Evolutionary conservation across 495 filamentous ascomycete genomes (phyloP), one percentile per base, ranked within the genome.

Genomic region (Xylaria curta): DNA sequence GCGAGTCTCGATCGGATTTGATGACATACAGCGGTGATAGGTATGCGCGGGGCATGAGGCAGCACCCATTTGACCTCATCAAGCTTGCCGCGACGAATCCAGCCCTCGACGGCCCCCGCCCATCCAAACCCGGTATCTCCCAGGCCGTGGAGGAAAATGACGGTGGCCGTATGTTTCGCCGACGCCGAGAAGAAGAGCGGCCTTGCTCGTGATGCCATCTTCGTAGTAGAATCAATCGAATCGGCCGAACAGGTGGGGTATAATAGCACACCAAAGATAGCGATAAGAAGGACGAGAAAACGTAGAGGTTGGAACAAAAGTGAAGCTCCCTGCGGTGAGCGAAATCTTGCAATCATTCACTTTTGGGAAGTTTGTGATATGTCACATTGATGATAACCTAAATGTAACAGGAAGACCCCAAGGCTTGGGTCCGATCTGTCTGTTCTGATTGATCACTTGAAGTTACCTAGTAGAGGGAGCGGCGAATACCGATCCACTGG

Each of bases 21-120:
- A 38, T 33, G 3, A 83, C 89, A 76, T 91, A 94, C 93, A 74
- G 91, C 84, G 47, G 94, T 95, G 78, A 99, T 93, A 33, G 95
- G 94, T 63, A 98, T 97, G 21, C 76, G 81, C 6, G 95, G 94
- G n/a, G 96, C 96, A 83, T 97, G 94, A 8, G 96, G 96, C 80
- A 99, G 91, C 74, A 99, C 88, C 82, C 98, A 99, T 72, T 92
- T 87, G 76, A 96, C 92, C 82, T 98, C 93, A 60, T 94, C 89
- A 78, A 98, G 96, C 74, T 92, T 92, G 75, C 89, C 87, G 24
- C 93, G 88, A 10, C 91, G 88, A 65, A 95, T 92, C 89, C 91
- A 98, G 84, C 96, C 95, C 84, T 97, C 93, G 42, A 95, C 93
- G 13, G 97, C 87, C 12, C 83, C 86, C 59, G 91, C 86, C 93